Evolutionary conservation across 2,329 filamentous ascomycete species (phyloP), one percentile per base, ranked within the genome.

Genomic region (Cladosporium sp.): DNA sequence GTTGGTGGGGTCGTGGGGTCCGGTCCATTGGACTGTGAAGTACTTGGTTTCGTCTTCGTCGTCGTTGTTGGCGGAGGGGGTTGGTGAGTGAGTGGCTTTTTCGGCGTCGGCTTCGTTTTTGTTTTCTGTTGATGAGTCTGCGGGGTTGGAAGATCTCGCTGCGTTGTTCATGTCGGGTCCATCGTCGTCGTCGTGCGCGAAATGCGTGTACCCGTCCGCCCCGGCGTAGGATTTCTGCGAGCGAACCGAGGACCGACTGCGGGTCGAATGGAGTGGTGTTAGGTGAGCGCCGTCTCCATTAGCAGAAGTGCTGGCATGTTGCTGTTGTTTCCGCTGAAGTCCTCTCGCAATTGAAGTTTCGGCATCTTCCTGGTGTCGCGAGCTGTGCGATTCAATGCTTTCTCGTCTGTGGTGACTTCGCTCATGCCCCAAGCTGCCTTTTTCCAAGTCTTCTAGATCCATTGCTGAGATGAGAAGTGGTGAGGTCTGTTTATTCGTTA

Each of bases 1-100:
- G 60, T 85, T 87, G 68, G 82, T 65, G 0, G 86, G 84, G 64
- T 96, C 91, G 42, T 74, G 70, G 52, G 89, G 84, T 4, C 80
- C 82, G 34, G 92, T 86, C 80, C 87, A 96, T 6, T 69, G 69
- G 17, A 97, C 89, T 54, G 89, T 79, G 60, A 82, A 91, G 2
- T 72, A 70, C 47, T 76, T 43, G n/a, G 32, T 4, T 2, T 40
- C 22, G 12, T 45, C 41, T 9, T 49, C 19, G 17, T 51, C 52
- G 30, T 53, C 38, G 17, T 54, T 40, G 4, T 52, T 43, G 7
- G 6, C 29, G 30, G 12, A 12, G 4, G 3, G 4, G 2, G 29
- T 9, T 11, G 11, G 7, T 44, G 42, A 13, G 9, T 9, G 20
- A 17, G 19, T 12, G 2, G 15, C 15, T 18, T 12, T 11, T 4